These are phyloP conservation scores for Termitomyces sp. DNA, from an alignment of 768 basidiomycete species.

Conservation along the genomic window DNA sequence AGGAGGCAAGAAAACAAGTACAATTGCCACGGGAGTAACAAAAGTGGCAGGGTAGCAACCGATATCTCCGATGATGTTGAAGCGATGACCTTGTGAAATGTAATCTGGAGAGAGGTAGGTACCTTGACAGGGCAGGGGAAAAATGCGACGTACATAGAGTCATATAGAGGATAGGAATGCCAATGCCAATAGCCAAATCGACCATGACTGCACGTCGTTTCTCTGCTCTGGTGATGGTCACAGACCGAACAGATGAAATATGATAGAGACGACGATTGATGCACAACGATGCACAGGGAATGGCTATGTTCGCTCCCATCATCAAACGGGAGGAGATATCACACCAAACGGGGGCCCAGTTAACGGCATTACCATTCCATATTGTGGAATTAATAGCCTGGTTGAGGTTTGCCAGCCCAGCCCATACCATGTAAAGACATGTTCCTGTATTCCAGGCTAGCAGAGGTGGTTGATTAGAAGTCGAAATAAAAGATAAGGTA, in stretches of 20 bases:
- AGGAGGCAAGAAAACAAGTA: constrained; percentile 35
- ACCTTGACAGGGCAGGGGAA: not conserved
- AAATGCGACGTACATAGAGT: constrained; percentile 10
- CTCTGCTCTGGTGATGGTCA: constrained; percentile 44
- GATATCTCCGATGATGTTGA: constrained; percentile 41
- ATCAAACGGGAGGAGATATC: constrained; percentile 52
- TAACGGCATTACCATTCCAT: constrained; percentile 60
- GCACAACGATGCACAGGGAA: constrained; percentile 52
- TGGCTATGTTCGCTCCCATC: constrained; percentile 39
- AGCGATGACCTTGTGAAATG: constrained; percentile 44
- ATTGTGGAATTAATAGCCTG: constrained; percentile 64
- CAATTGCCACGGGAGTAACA: constrained; percentile 31
- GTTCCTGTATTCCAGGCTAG: constrained; percentile 39
- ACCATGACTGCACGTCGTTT: constrained; percentile 47
- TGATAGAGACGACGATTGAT: constrained; percentile 65
- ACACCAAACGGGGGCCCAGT: constrained; percentile 61
- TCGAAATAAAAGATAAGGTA: not conserved
- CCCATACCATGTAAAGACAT: constrained; percentile 71
- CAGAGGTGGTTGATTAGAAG: not conserved
- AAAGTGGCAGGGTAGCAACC: constrained; percentile 41
- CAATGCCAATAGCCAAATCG: constrained; percentile 50
- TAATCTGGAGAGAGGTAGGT: constrained; percentile 30
- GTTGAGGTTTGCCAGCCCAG: constrained; percentile 51
- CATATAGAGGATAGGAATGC: constrained; percentile 43
- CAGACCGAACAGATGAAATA: constrained; percentile 49